Conservation (phyloP, 73 alveolate species). For the Paramecium primaurelia region DNA sequence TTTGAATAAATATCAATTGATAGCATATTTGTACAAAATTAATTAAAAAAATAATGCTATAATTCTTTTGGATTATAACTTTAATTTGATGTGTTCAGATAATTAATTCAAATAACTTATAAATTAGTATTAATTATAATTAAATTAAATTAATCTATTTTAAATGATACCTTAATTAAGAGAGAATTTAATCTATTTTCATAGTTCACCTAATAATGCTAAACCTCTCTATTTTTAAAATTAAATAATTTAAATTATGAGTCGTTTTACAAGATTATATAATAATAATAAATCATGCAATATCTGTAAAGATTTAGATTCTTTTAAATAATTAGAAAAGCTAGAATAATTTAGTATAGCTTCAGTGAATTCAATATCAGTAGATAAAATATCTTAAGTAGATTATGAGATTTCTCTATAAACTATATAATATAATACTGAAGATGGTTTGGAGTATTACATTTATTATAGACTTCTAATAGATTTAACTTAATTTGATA, state of each 20-base stretch:
- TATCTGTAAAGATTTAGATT: not conserved
- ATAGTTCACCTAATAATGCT: not conserved
- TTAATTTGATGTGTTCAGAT: not conserved
- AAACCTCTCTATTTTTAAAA: not conserved
- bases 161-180: not conserved
- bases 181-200: not conserved
- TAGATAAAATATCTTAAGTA: not conserved
- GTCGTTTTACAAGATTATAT: not conserved
- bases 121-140: not conserved
- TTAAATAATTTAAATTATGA: not conserved
- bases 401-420: not conserved
- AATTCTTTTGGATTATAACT: not conserved
- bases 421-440: not conserved
- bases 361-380: not conserved
- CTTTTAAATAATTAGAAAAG: not conserved
- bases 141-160: not conserved
- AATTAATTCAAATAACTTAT: not conserved
- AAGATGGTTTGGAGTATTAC: not conserved
- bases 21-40: not conserved
- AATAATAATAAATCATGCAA: not conserved
- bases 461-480: not conserved
- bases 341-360: not conserved
- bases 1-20: not conserved
- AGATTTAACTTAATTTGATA: not conserved
- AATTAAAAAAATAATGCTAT: not conserved